Base-by-base conservation (phyloP, 148 eudicot genomes). In the Rhododendron simsii region DNA sequence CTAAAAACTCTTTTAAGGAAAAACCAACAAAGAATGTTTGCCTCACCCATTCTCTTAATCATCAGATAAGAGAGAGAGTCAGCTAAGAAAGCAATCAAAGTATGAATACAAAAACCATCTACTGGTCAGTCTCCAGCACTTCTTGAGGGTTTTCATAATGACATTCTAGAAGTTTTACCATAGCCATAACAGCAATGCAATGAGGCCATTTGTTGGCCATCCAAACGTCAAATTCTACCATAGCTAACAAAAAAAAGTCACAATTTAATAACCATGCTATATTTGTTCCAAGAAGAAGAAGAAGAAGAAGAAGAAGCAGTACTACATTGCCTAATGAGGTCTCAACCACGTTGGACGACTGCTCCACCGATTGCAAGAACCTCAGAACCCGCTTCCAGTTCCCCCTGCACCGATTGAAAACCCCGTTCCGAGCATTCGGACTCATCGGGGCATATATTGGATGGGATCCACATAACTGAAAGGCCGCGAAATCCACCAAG, bases 351-450 rank as follows among this genome's bases (percentile, higher is more conserved):
- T 88, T 91, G 59, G 96, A 95, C 2, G 95, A 97, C 90, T 93
- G 98, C 51, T 94, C 93, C 83, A 97, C 94, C 10, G 95, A 92
- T 81, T 95, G 98, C 92, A 95, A 89, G 80, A 97, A 94, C 92
- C 98, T 92, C 90, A 97, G 89, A 59, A 97, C 90, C 90, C 95
- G 87, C 88, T 95, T 97, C 99, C 98, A 97, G 84, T 91, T 95
- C 81, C 89, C 95, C 67, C 53, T 86, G 84, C 98, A 94, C 48
- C 95, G 89, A 82, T 85, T 80, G 35, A 89, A 91, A 80, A 94
- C 87, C 87, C 86, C 93, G 23, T 87, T 88, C 48, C 81, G 91
- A 82, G 92, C 87, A 50, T 87, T 88, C 4, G 18, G 30, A 59
- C 80, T 86, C 88, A 97, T 41, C 10, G 90, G 84, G 16, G 83